Evolutionary conservation across 2,329 filamentous ascomycete species (phyloP).

Genomic region (Penicillium decumbens): DNA sequence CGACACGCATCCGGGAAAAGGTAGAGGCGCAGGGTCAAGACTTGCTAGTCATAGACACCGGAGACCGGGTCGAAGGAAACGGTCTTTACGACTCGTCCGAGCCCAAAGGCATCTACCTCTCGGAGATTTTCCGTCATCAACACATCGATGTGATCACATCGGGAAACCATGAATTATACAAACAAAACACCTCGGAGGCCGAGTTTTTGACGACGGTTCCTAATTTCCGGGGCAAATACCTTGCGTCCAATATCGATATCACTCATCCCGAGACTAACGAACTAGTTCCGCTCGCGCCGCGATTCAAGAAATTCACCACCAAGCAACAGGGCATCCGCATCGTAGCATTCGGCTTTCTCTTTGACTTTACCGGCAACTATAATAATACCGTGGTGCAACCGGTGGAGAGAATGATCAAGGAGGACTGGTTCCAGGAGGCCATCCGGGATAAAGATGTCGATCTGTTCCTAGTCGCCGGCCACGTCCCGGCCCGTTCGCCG

Average conservation of each 20-base stretch:
- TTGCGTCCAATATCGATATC: slow-evolving; percentile 92
- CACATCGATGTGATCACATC: slow-evolving; percentile 77
- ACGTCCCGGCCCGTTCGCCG: slow-evolving; percentile 73
- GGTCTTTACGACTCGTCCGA: slow-evolving; percentile 86
- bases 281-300: slow-evolving; percentile 68
- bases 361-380: slow-evolving; percentile 84
- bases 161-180: slow-evolving; percentile 95
- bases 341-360: slow-evolving; percentile 88
- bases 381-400: slow-evolving; percentile 83
- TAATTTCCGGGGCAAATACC: slow-evolving; percentile 72
- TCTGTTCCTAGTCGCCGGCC: slow-evolving; percentile 79
- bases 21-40: slow-evolving; percentile 77
- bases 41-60: slow-evolving; percentile 89
- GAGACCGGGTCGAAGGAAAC: slow-evolving; percentile 89
- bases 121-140: slow-evolving; percentile 79
- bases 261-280: slow-evolving; percentile 67
- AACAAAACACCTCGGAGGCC: slow-evolving; percentile 67
- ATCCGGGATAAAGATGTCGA: slow-evolving; percentile 76
- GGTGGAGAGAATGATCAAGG: slow-evolving; percentile 73
- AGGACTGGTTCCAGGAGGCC: slow-evolving; percentile 83
- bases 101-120: slow-evolving; percentile 84
- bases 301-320: slow-evolving; percentile 85
- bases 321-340: slow-evolving; percentile 81
- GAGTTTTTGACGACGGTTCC: slow-evolving; percentile 79
- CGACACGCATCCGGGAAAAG: slow-evolving; percentile 70